Evolutionary conservation across 768 basidiomycete genomes (phyloP).

Genomic region (Termitomyces sp.): DNA sequence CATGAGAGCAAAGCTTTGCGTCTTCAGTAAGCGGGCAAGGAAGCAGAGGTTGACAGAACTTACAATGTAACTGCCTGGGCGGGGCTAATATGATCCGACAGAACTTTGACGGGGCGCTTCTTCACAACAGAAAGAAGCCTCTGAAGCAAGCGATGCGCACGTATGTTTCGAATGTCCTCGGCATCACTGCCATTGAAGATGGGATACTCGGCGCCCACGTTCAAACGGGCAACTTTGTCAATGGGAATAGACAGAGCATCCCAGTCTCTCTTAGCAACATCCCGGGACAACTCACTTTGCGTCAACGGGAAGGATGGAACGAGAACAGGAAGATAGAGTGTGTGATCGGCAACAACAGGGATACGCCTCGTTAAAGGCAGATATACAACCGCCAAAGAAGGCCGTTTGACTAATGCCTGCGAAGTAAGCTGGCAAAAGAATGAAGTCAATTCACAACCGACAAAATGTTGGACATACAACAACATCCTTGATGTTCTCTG

Average conservation of each 20-base stretch:
- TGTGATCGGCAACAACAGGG: constrained; percentile 29
- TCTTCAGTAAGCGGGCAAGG: constrained; percentile 2
- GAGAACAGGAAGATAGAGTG: constrained; percentile 58
- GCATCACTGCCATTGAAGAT: constrained; percentile 48
- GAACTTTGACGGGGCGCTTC: constrained; percentile 33
- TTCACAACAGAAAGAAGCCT: constrained; percentile 35
- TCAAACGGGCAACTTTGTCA: constrained; percentile 37
- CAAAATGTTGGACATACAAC: constrained; percentile 35
- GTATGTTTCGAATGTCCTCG: constrained; percentile 36
- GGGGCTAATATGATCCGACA: constrained; percentile 43
- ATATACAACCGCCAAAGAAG: constrained; percentile 67
- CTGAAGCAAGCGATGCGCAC: constrained; percentile 42
- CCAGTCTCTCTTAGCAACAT: constrained; percentile 39
- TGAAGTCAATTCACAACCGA: constrained; percentile 31
- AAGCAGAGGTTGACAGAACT: constrained; percentile 22
- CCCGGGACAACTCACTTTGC: constrained; percentile 18
- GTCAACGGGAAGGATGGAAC: constrained; percentile 25
- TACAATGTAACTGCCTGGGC: constrained; percentile 66
- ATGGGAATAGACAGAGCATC: constrained; percentile 38
- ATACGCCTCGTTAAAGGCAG: constrained; percentile 46
- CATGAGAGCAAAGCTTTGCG: constrained; percentile 59
- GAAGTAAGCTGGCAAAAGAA: constrained; percentile 37
- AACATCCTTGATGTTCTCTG: constrained; percentile 21
- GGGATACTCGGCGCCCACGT: constrained; percentile 24
- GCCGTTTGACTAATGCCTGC: constrained; percentile 35